Percentiles rank a stretch among this genome's conserved stretches.
These are phyloP conservation scores for Psilocybe cubensis DNA, from an alignment of 768 basidiomycete species.

Conservation along the genomic window DNA sequence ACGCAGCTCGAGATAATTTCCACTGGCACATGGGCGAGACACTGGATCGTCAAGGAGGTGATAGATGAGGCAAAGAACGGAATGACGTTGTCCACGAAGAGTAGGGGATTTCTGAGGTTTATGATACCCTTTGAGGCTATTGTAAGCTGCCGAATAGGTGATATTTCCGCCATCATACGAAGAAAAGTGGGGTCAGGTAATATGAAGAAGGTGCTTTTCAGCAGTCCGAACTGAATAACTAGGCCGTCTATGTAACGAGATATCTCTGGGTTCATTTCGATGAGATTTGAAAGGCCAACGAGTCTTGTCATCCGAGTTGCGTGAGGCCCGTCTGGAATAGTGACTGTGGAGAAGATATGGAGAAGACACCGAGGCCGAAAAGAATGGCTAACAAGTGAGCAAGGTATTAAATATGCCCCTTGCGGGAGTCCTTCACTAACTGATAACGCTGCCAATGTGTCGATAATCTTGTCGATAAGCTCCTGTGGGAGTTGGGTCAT, in stretches of 20 bases:
- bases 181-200: no score
- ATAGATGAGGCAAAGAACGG: background rate
- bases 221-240: background rate
- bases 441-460: background rate
- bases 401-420: background rate
- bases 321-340: background rate
- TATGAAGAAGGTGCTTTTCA: no score
- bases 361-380: background rate
- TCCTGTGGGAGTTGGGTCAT: background rate
- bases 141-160: background rate
- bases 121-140: background rate
- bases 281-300: background rate
- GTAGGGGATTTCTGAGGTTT: background rate
- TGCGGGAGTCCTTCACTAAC: background rate
- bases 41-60: background rate
- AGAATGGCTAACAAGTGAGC: background rate
- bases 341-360: background rate
- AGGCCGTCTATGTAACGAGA: background rate
- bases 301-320: background rate
- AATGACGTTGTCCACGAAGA: background rate
- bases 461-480: background rate
- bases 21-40: background rate
- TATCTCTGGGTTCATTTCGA: background rate
- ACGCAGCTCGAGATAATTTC: background rate
- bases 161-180: background rate